Evolutionary conservation across 164 flowering plant species (phyloP), one percentile per base, ranked within the genome.

Genomic region (Hamamelis virginiana): DNA sequence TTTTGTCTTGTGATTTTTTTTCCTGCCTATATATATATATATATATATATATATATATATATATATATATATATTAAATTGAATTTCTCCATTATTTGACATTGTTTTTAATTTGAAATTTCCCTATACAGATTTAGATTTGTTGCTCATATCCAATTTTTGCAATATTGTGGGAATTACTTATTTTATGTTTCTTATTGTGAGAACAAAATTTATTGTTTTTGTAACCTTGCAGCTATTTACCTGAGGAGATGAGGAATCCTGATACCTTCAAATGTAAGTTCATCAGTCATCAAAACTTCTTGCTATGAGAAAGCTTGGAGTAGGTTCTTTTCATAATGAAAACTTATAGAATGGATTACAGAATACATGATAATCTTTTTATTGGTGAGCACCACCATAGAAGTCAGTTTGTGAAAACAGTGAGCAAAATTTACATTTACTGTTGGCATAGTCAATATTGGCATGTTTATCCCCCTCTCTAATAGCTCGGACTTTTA

Each of bases 201-300:
- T 8, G 16, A 12, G 21, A 18, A 28, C 23, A 15, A 22, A 44
- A 5, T 59, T 38, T 12, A 44, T 53, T 15, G 0, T 62, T 44
- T 61, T 25, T 59, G 9, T 26, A 15, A 27, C 48, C 27, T 77
- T 78, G 75, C 88, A 92, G 97, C 61, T 80, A 90, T 73, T 77
- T 94, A 43, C 98, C 97, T 10, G 94, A 89, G 85, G 96, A 94
- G 83, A 87, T 94, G 96, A 89, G 97, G 77, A 86, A 94, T 68
- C 98, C 98, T 51, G 45, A 83, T 23, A 85, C 94, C 38, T 89
- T 94, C 76, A 89, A 91, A 76, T 87, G 94, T 92, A 67, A 78
- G 90, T 78, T 18, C 27, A 50, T 21, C n/a, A n/a, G n/a, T 51
- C 10, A 14, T 1, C 14, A 1, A 3, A 14, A 8, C n/a, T 22